Conservation (phyloP, 306 rosid species). For the Abrus precatorius region DNA sequence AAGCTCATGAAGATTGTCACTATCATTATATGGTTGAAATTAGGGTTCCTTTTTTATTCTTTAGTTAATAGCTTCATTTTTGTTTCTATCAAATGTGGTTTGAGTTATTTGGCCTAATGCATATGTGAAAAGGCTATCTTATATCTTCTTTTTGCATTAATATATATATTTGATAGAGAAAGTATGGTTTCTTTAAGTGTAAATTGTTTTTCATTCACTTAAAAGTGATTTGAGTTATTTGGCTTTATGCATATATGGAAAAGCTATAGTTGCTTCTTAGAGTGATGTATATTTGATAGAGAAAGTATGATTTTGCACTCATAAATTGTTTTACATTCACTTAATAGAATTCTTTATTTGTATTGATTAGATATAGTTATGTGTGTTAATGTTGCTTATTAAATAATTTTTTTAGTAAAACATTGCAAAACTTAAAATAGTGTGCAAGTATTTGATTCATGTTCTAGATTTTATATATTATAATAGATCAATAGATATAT, state of each 20-base stretch:
- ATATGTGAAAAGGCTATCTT: background rate
- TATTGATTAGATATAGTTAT: no score
- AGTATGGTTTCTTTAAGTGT: background rate
- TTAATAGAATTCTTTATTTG: no score
- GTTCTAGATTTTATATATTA: no score
- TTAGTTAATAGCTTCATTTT: background rate
- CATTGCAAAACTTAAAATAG: no score
- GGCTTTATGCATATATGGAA: constrained; percentile 3
- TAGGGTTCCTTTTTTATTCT: background rate
- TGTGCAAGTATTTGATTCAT: no score
- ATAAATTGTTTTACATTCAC: background rate
- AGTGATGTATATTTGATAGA: background rate
- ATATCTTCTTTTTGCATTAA: background rate
- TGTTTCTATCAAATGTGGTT: constrained; percentile 12
- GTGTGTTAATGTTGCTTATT: no score
- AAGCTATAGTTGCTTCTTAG: background rate
- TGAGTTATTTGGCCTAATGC: background rate
- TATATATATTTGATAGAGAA: background rate
- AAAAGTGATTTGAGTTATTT: background rate
- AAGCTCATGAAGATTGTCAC: background rate
- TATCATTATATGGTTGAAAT: background rate
- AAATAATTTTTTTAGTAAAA: no score
- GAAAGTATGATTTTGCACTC: background rate
- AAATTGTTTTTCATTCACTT: background rate
- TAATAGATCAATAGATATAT: no score